Evolutionary conservation across 108 stramenopile genomes (phyloP), one percentile per base, ranked within the genome.

Genomic region (Skeletonema tropicum): DNA sequence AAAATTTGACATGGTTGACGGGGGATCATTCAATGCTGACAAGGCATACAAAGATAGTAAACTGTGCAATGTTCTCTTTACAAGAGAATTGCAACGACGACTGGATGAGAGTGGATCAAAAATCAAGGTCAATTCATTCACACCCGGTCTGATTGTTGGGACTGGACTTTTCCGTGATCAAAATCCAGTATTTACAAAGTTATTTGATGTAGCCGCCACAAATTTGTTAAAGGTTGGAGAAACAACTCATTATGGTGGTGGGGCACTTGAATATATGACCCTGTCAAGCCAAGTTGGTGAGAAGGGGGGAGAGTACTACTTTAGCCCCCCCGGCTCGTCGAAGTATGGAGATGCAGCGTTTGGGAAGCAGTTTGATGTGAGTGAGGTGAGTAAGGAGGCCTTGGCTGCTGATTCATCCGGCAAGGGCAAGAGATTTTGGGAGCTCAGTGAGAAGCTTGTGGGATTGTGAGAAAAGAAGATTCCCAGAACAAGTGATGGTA

Each of bases 11-110:
- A 96, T 96, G 95, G 87, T 96, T 14, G 95, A 96, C 81, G 95
- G 95, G 5, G 80, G 67, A 19, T 17, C 70, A 45, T 96, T 88
- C 71, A 90, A 96, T 68, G 87, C 92, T 2, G 95, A 96, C 78
- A 96, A 96, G 82, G 93, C 93, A 6, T 96, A 96, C 89, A 96
- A 96, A 74, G 95, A 96, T 80, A 81, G 78, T 66, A 82, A 93
- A 66, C 73, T 96, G 1, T 96, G 95, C 79, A 96, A 94, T 73
- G 89, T 96, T 0, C 64, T 96, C 33, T 96, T 94, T 79, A 84
- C 86, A 12, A 67, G 92, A n/a, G 95, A 96, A 70, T 79, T 93
- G 39, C 90, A 91, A 70, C 70, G 82, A 32, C 68, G 93, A 42
- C 74, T 92, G 3, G 63, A 78, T 46, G 69, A 74, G 11, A 82